These are phyloP conservation scores for Mycena vitilis DNA, from an alignment of 768 basidiomycete genomes.

Conservation along the genomic window DNA sequence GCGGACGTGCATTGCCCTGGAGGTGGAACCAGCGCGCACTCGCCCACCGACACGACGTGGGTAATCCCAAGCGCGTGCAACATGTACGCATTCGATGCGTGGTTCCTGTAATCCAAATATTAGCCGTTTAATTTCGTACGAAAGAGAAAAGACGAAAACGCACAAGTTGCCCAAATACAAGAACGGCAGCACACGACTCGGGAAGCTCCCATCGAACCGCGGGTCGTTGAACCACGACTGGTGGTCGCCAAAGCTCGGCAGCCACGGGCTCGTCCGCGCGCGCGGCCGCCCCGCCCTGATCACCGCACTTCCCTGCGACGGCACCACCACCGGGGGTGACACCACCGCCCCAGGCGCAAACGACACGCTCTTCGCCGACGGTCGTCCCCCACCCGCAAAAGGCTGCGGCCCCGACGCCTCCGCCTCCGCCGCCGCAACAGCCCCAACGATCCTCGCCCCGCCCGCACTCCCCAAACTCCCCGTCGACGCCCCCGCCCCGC, in stretches of 20 bases:
- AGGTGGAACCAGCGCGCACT: conserved; percentile 90
- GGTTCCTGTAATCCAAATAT: conserved; percentile 67
- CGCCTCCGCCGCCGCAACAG: conserved; percentile 5
- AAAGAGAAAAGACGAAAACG: conserved; percentile 50
- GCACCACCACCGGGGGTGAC: conserved; percentile 43
- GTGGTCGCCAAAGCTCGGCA: conserved; percentile 77
- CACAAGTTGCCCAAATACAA: conserved; percentile 95
- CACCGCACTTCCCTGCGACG: conserved; percentile 42
- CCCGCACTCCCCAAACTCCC: conserved; percentile 45
- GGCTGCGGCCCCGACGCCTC: conserved; percentile 4
- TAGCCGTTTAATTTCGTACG: neutral
- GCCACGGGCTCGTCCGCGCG: conserved; percentile 75
- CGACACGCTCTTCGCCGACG: conserved; percentile 63
- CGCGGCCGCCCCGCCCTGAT: conserved; percentile 64
- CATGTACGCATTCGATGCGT: conserved; percentile 96
- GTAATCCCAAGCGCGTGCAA: conserved; percentile 95
- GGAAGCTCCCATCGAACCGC: conserved; percentile 95
- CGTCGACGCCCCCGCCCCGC: conserved; percentile 42
- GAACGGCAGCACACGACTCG: conserved; percentile 91
- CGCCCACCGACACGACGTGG: conserved; percentile 96
- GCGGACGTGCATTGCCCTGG: conserved; percentile 54
- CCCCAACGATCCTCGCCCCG: conserved; percentile 35
- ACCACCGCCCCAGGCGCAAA: conserved; percentile 44
- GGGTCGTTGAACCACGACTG: conserved; percentile 96
- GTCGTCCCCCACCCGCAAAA: conserved; percentile 44